These are phyloP conservation scores for Fusarium mundagurra DNA, from an alignment of 2,329 filamentous ascomycete species.

Conservation along the genomic window DNA sequence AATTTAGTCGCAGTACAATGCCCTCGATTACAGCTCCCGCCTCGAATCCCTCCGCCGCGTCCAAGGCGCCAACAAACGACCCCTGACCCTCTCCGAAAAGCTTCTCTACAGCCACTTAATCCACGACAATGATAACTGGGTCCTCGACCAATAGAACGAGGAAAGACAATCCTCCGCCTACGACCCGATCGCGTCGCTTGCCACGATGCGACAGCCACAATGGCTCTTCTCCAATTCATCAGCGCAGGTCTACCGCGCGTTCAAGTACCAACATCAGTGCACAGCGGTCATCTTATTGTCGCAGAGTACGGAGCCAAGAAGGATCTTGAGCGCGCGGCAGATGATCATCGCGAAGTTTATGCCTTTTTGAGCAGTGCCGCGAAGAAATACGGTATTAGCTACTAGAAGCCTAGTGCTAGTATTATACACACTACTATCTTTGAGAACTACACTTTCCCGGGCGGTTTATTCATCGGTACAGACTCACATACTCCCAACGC, in stretches of 20 bases:
- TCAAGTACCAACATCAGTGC: constrained; percentile 51
- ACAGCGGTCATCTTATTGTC: constrained; percentile 52
- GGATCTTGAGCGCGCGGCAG: background rate
- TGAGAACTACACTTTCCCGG: constrained; percentile 52
- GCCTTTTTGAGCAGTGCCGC: constrained; percentile 51
- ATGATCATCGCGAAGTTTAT: constrained; percentile 47
- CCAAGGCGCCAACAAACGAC: constrained; percentile 32
- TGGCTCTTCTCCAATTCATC: constrained; percentile 55
- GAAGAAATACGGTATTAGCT: constrained; percentile 58
- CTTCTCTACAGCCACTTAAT: constrained; percentile 51
- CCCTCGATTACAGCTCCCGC: constrained; percentile 27
- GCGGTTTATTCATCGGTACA: constrained; percentile 49
- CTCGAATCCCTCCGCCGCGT: constrained; percentile 27
- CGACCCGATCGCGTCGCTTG: constrained; percentile 53
- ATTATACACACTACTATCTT: constrained; percentile 54
- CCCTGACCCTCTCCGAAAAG: constrained; percentile 52
- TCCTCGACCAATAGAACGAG: constrained; percentile 47
- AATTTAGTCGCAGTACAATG: constrained; percentile 2
- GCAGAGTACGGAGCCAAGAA: constrained; percentile 20
- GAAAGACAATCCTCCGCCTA: constrained; percentile 50
- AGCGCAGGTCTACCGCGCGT: constrained; percentile 52
- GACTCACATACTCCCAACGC: constrained; percentile 52
- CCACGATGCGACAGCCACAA: constrained; percentile 55
- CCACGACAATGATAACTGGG: constrained; percentile 40
- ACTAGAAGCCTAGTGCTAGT: constrained; percentile 50